These are phyloP conservation scores for Trichoderma koningiopsis DNA, from an alignment of 2,329 filamentous ascomycete species.

Conservation along the genomic window DNA sequence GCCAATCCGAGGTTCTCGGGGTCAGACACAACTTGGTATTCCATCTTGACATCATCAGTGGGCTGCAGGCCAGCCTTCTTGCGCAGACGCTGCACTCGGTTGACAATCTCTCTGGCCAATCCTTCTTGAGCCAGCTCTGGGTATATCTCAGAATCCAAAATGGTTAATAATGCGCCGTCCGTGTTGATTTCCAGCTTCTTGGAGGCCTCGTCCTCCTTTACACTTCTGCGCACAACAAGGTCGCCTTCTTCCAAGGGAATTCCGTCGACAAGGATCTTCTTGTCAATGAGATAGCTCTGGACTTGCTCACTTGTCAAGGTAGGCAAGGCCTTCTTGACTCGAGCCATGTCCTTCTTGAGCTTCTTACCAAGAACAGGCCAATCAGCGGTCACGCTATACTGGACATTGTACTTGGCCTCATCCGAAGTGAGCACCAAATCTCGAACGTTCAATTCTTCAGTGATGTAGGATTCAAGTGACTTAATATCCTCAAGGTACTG, in stretches of 20 bases:
- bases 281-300: conserved; percentile 72
- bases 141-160: conserved; percentile 81
- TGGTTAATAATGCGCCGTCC: conserved; percentile 85
- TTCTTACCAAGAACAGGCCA: conserved; percentile 97
- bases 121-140: conserved; percentile 87
- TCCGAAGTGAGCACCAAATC: conserved; percentile 83
- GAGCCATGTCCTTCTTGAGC: conserved; percentile 89
- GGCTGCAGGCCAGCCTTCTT: conserved; percentile 91
- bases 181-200: conserved; percentile 83
- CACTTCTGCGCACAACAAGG: conserved; percentile 72
- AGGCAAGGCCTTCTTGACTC: conserved; percentile 88
- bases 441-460: conserved; percentile 87
- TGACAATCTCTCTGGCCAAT: conserved; percentile 87
- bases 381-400: conserved; percentile 87
- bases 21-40: conserved; percentile 80
- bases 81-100: conserved; percentile 85
- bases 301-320: conserved; percentile 77
- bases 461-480: conserved; percentile 84
- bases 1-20: conserved; percentile 74
- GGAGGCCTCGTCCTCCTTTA: conserved; percentile 71
- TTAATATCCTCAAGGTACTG: conserved; percentile 85
- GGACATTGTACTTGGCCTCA: conserved; percentile 87
- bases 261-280: conserved; percentile 79
- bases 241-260: conserved; percentile 83
- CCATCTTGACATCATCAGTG: conserved; percentile 95